Evolutionary conservation across 2,329 filamentous ascomycete species (phyloP).

Genomic region (Pseudohalonectria lignicola): DNA sequence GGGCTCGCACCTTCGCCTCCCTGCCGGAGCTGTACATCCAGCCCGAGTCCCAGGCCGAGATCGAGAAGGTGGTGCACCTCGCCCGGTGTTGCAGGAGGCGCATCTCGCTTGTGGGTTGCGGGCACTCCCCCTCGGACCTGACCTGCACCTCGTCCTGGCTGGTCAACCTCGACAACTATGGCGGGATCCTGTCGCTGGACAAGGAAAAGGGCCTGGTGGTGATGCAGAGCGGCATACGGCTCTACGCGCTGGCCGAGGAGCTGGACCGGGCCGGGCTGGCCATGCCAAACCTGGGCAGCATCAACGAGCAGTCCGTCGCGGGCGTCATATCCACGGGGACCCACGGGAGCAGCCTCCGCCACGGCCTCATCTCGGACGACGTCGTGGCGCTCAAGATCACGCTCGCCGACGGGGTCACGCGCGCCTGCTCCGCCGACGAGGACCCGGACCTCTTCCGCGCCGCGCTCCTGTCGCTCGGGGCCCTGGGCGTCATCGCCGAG

Average conservation of each 20-base stretch:
- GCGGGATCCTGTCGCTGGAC: slow-evolving; percentile 61
- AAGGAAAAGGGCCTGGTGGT: slow-evolving; percentile 50
- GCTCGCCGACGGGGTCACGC: slow-evolving; percentile 65
- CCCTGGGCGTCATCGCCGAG: slow-evolving; percentile 82
- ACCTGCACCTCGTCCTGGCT: slow-evolving; percentile 94
- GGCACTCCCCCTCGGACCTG: slow-evolving; percentile 83
- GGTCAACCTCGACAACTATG: slow-evolving; percentile 81
- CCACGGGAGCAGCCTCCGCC: slow-evolving; percentile 75
- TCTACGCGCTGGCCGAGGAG: slow-evolving; percentile 61
- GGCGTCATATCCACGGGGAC: slow-evolving; percentile 90
- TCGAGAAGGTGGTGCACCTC: slow-evolving; percentile 72
- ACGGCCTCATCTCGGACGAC: slow-evolving; percentile 76
- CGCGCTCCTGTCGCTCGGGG: slow-evolving; percentile 76
- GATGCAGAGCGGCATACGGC: slow-evolving; percentile 80
- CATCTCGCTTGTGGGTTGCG: slow-evolving; percentile 78
- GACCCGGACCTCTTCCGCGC: slow-evolving; percentile 79
- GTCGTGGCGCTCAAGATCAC: slow-evolving; percentile 69
- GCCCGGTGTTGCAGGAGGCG: slow-evolving; percentile 73
- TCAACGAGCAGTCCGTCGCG: slow-evolving; percentile 86
- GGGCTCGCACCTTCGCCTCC: slow-evolving; percentile 87
- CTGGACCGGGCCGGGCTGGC: slow-evolving; percentile 69
- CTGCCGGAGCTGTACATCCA: slow-evolving; percentile 85
- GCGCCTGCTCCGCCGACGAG: slow-evolving; percentile 56
- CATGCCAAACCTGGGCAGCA: slow-evolving; percentile 87
- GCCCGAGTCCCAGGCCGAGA: slow-evolving; percentile 66